Evolutionary conservation across 345 rosid genomes (phyloP), one percentile per base, ranked within the genome.

Genomic region (Arabidopsis suecica): DNA sequence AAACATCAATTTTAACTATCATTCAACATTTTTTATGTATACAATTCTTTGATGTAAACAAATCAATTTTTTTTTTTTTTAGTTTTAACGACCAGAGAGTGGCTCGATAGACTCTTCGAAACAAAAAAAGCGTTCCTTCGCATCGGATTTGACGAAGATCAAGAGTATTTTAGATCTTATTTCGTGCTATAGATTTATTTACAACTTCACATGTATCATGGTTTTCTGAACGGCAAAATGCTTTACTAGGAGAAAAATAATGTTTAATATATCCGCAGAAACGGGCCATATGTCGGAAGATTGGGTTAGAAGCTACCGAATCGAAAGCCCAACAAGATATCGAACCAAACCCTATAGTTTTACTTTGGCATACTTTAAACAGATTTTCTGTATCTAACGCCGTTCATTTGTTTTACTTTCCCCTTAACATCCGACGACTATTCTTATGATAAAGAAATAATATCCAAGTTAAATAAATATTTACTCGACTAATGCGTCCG

Each of bases 91-190:
- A 23, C 49, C 42, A 69, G 22, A 47, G 79, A 69, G 49, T 33
- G 47, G 79, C 33, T 76, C 70, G 75, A 76, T 36, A 54, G 0
- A 16, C 69, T 68, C 37, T 76, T 61, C 23, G 48, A 44, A 68
- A 9, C 41, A 23, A 68, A 73, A 54, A 23, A 0, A 3, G 57
- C 57, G 69, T 16, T 69, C 1, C 69, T 76, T 61, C 74, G 55
- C 18, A 16, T 62, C 12, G 74, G 79, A 8, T 76, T 60, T 47
- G 6, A 7, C 72, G 32, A 76, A 69, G 74, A 76, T 34, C 74
- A 76, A 53, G 69, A 76, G 16, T 69, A 76, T 40, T 69, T 76
- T 69, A 53, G 37, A 69, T 61, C 74, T 33, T 61, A 22, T 69
- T 76, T 76, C 42, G 30, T 53, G 57, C 34, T 74, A 14, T 74